These are phyloP conservation scores for Dactylellina cionopaga DNA, from an alignment of 2,329 filamentous ascomycete genomes.

Conservation along the genomic window DNA sequence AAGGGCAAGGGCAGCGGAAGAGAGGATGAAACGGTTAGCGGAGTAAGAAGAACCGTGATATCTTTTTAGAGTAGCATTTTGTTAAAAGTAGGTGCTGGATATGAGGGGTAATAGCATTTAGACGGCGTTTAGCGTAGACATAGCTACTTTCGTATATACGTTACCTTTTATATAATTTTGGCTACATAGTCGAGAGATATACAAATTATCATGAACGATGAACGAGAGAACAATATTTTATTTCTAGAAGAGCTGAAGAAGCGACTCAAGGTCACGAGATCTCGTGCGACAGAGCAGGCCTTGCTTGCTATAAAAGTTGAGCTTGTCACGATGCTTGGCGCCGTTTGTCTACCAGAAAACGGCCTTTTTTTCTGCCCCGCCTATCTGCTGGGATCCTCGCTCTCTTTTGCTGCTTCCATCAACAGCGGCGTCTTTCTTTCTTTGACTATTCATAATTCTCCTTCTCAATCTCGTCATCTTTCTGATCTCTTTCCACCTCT, in stretches of 20 bases:
- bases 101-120: slow-evolving; percentile 27
- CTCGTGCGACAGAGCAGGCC: slow-evolving; percentile 24
- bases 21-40: slow-evolving; percentile 77
- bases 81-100: neutral
- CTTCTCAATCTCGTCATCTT: no score
- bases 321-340: slow-evolving; percentile 46
- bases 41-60: no score
- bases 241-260: neutral
- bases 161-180: neutral
- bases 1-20: slow-evolving; percentile 89
- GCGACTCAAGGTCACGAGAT: slow-evolving; percentile 45
- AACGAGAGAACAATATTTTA: neutral
- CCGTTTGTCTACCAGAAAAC: slow-evolving; percentile 33
- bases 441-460: no score
- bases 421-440: no score
- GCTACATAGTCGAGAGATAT: neutral
- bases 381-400: neutral
- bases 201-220: neutral
- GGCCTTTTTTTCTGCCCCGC: slow-evolving; percentile 39
- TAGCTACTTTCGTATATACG: no score
- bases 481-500: no score
- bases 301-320: slow-evolving; percentile 14
- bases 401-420: no score
- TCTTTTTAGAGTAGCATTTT: slow-evolving; percentile 1
- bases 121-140: slow-evolving; percentile 18